These are phyloP conservation scores for Populus deltoides DNA, from an alignment of 345 rosid genomes.

Conservation along the genomic window DNA sequence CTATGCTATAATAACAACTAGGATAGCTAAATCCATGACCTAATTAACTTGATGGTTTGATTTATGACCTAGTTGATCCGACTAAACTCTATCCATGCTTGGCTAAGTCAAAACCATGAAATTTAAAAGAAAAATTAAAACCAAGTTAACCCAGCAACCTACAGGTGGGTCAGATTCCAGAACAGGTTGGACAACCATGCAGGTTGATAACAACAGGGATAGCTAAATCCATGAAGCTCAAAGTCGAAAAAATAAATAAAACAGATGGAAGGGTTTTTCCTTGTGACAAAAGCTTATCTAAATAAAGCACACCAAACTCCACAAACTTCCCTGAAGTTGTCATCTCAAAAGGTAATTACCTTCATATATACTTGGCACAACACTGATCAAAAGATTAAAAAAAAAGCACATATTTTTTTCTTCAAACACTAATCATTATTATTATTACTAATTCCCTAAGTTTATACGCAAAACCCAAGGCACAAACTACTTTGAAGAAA, in stretches of 20 bases:
- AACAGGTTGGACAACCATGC: neutral
- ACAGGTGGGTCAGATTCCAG: too few species aligned
- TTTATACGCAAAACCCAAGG: neutral
- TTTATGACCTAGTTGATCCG: too few species aligned
- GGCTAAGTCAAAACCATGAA: too few species aligned
- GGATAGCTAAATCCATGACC: too few species aligned
- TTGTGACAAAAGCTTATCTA: neutral
- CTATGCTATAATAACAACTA: too few species aligned
- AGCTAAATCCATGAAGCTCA: neutral
- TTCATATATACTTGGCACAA: neutral
- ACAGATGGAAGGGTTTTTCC: neutral
- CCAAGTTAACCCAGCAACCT: too few species aligned
- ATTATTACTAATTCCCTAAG: neutral
- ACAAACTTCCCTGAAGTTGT: neutral
- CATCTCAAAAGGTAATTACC: neutral
- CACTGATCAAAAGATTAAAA: neutral
- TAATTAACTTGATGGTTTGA: too few species aligned
- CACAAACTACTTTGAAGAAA: conserved; percentile 11
- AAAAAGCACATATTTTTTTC: neutral
- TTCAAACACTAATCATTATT: neutral
- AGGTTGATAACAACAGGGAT: neutral
- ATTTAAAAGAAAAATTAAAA: too few species aligned
- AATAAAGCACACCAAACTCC: neutral
- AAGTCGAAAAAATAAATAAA: neutral
- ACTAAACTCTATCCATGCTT: too few species aligned